A percentile compares a stretch with the other conserved stretches of the same genome.
These are phyloP conservation scores for Cryphonectria radicalis DNA, from an alignment of 2,329 filamentous ascomycete genomes.

Conservation along the genomic window DNA sequence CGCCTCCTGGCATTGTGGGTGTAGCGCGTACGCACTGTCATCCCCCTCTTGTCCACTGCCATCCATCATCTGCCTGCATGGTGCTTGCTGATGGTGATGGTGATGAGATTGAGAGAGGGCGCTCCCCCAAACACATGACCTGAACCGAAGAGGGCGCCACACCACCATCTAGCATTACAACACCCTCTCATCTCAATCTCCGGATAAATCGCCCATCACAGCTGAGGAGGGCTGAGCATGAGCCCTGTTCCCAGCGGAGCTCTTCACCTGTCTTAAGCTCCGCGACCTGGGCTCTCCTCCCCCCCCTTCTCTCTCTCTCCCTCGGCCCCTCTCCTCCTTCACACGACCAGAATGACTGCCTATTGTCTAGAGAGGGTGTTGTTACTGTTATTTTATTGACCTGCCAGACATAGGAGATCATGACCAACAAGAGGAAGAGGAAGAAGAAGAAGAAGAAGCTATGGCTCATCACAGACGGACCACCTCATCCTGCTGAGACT, in stretches of 20 bases:
- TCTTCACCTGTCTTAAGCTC: slow-evolving; percentile 19
- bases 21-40: neutral
- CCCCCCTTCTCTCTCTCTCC: neutral
- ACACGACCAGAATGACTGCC: neutral
- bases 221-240: slow-evolving; percentile 9
- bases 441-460: neutral
- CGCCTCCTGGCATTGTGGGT: neutral
- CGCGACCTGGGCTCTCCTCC: slow-evolving; percentile 14
- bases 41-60: neutral
- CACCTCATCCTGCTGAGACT: slow-evolving; percentile 54
- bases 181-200: neutral
- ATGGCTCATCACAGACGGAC: neutral
- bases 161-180: neutral
- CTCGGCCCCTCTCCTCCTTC: neutral
- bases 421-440: neutral
- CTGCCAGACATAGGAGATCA: neutral
- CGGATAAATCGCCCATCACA: neutral
- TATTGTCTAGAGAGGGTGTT: neutral
- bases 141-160: neutral
- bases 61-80: neutral
- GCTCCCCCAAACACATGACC: neutral
- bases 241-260: slow-evolving; percentile 14
- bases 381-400: neutral
- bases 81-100: neutral
- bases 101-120: neutral